Evolutionary conservation across 306 rosid genomes (phyloP), one percentile per base, ranked within the genome.

Genomic region (Glycine soja): DNA sequence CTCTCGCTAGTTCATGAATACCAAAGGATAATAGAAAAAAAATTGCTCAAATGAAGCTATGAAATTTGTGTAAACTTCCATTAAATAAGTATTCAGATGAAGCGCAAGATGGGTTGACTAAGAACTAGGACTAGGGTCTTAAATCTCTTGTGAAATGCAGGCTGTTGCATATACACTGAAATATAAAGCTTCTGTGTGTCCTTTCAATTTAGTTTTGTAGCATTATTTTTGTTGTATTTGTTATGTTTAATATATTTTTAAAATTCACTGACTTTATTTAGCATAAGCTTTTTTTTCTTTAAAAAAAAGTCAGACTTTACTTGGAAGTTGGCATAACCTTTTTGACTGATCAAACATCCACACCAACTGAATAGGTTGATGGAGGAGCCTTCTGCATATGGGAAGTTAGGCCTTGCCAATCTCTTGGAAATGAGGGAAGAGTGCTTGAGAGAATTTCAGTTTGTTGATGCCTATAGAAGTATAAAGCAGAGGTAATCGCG

Each of bases 381-480:
- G 97, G 98, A 92, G 90, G 99, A 96, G 87, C 99, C 99, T 74
- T 84, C 97, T 59, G 99, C 99, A 63, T 96, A 93, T 62, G 99
- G 99, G 77, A 96, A 96, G 85, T 80, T 96, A 75, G 97, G 99
- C 67, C 85, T 96, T 84, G 98, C 97, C 80, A 96, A 92, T 88
- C 91, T 96, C 40, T 87, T 96, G 87, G 99, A 96, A 87, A 87
- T 96, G 87, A 92, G 99, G 87, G 99, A 96, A 87, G 99, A 96
- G 81, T 96, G 99, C 86, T 89, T 96, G 90, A 96, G 99, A 83
- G 99, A 96, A 84, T 96, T 96, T 88, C 97, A 93, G 67, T 96
- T 96, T 89, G 90, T 88, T 85, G 99, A 96, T 80, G 97, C 87
- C 78, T 96, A 96, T 59, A 92, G 91, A 89, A 93, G 93, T 80